Evolutionary conservation across 306 rosid species (phyloP).

Genomic region (Leucaena leucocephala): DNA sequence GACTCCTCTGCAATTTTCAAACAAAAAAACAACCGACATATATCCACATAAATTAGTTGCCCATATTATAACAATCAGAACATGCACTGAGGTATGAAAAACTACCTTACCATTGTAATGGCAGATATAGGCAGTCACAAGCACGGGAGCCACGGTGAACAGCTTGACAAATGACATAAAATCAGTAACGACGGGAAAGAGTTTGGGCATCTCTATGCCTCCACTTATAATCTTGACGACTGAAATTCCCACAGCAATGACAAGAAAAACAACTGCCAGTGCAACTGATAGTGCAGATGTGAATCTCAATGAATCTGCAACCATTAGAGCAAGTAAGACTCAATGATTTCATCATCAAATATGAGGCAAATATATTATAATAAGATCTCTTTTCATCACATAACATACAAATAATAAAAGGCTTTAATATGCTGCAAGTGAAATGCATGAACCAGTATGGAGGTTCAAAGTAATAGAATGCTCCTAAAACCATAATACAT

Average conservation of each 20-base stretch:
- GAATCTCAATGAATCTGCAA: slow-evolving; percentile 90
- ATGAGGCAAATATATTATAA: background rate
- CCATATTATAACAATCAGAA: slow-evolving; percentile 17
- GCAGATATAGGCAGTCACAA: slow-evolving; percentile 82
- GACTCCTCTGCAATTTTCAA: slow-evolving; percentile 2
- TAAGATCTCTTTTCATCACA: slow-evolving; percentile 16
- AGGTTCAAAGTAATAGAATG: background rate
- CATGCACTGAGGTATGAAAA: slow-evolving; percentile 19
- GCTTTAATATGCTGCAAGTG: background rate
- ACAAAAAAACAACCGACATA: background rate
- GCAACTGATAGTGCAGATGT: slow-evolving; percentile 85
- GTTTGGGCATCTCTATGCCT: slow-evolving; percentile 75
- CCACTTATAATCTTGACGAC: slow-evolving; percentile 69
- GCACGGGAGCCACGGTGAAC: slow-evolving; percentile 80
- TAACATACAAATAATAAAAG: slow-evolving; percentile 11
- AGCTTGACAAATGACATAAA: slow-evolving; percentile 57
- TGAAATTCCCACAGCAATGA: slow-evolving; percentile 82
- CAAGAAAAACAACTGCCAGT: slow-evolving; percentile 80
- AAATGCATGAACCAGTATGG: background rate
- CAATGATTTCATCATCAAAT: background rate
- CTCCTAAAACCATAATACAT: background rate
- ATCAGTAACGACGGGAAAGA: slow-evolving; percentile 69
- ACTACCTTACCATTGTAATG: slow-evolving; percentile 75
- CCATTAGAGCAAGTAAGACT: slow-evolving; percentile 31
- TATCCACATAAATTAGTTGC: background rate